Base-by-base conservation (phyloP, 805 yeast genomes). In the Lachancea dasiensis region DNA sequence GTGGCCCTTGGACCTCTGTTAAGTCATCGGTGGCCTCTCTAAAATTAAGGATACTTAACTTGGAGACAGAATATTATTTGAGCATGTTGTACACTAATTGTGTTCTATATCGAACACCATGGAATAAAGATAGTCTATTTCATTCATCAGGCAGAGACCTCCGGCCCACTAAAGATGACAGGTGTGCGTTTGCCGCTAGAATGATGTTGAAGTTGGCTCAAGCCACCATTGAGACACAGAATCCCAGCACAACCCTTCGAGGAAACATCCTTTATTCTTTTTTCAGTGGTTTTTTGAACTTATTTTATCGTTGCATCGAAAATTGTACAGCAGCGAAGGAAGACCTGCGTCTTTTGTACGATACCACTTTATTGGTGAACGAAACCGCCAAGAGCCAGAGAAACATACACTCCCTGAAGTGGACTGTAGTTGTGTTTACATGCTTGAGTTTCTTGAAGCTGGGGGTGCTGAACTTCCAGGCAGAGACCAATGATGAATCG, bases 161-260 rank as follows among this genome's bases (percentile, higher is more conserved):
- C 13, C 21, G 22, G 16, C 21, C 18, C n/a, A 22, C 5, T 15
- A 28, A 8, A 17, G 31, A 18, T 8, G 36, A 31, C 10, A 23
- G 21, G n/a, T 38, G 40, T 21, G 18, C 36, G 15, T 31, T 18
- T 13, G 40, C 40, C 24, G 34, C 40, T 20, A 25, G 40, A 16
- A 31, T 21, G 32, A 19, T 38, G 31, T 8, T 38, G 8, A 26
- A 38, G 17, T 10, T 31, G 18, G 20, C 21, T 8, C 10, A 8
- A 22, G 23, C 27, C 16, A 19, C 21, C 18, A 15, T 38, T 19
- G 23, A 24, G 3, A 6, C 35, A 4, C 15, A n/a, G 7, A 19
- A 29, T 6, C 40, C 33, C 7, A 28, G 32, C 17, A 16, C 14
- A 4, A 20, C 33, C 14, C 19, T 38, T 5, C 24, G 20, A 6